These are phyloP conservation scores for Bassia scoparia DNA, from an alignment of 148 eudicot genomes.

Conservation along the genomic window DNA sequence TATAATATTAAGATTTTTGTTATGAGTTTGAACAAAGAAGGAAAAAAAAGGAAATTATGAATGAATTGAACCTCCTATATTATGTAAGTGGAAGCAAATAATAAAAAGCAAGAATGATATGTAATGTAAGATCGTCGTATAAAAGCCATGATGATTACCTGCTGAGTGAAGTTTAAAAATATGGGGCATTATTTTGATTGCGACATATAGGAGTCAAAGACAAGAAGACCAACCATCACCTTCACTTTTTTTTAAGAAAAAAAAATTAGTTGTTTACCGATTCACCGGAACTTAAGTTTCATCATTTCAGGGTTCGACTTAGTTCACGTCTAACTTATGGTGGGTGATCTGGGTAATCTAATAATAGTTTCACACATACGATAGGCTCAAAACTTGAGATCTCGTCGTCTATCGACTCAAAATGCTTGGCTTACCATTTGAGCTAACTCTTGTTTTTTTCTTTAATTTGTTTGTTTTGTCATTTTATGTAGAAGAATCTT, in stretches of 20 bases:
- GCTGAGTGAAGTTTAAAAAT: slow-evolving; percentile 62
- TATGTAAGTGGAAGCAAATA: slow-evolving; percentile 86
- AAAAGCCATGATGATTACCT: slow-evolving; percentile 55
- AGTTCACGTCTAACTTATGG: too few relatives aligned
- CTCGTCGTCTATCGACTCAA: too few relatives aligned
- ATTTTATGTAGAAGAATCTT: too few relatives aligned
- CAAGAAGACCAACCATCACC: slow-evolving; percentile 49
- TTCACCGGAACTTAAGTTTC: too few relatives aligned
- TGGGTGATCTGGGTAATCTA: too few relatives aligned
- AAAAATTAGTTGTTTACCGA: too few relatives aligned
- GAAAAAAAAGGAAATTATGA: neutral
- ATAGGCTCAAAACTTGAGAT: too few relatives aligned
- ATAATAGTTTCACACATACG: too few relatives aligned
- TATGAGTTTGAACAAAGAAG: neutral
- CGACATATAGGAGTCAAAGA: slow-evolving; percentile 53
- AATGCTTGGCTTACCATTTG: too few relatives aligned
- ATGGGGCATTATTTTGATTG: slow-evolving; percentile 16
- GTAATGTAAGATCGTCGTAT: slow-evolving; percentile 26
- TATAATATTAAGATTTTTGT: neutral
- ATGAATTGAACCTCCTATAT: slow-evolving; percentile 14
- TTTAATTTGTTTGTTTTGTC: too few relatives aligned
- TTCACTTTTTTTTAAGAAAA: slow-evolving; percentile 10
- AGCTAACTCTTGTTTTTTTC: too few relatives aligned
- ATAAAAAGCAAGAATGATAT: neutral
- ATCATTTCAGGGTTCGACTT: too few relatives aligned